Conservation (phyloP, 805 yeast species). For the Tetrapisispora taiwanensis region DNA sequence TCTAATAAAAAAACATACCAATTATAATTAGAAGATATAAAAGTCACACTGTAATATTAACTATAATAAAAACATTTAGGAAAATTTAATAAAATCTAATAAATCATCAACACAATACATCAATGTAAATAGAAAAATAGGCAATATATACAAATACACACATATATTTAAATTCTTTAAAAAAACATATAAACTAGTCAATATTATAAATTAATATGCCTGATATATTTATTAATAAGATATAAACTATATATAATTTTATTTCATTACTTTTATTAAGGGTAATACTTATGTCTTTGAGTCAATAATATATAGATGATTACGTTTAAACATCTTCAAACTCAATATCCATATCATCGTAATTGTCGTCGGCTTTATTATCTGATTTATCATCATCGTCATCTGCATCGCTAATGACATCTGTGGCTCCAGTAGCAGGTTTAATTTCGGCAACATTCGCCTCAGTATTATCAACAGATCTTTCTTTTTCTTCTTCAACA, state of each 20-base stretch:
- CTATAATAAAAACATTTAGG: too few relatives aligned
- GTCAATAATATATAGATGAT: too few relatives aligned
- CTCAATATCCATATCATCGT: slow-evolving; percentile 28
- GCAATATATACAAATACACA: too few relatives aligned
- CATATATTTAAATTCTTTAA: too few relatives aligned
- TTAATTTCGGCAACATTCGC: background rate
- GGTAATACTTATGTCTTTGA: too few relatives aligned
- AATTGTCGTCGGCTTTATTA: slow-evolving; percentile 14
- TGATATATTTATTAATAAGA: background rate
- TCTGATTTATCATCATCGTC: slow-evolving; percentile 11
- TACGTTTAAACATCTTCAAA: slow-evolving; percentile 25
- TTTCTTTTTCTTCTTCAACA: slow-evolving; percentile 5
- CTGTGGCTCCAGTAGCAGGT: background rate
- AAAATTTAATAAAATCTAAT: too few relatives aligned
- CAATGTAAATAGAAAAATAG: background rate
- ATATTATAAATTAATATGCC: background rate
- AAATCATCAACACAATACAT: too few relatives aligned
- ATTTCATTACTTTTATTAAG: background rate
- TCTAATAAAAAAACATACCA: too few relatives aligned
- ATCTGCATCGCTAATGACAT: slow-evolving; percentile 17
- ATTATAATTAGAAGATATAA: background rate
- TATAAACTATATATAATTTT: background rate
- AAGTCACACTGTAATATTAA: too few relatives aligned
- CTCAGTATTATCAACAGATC: background rate
- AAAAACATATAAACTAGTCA: too few relatives aligned